phyloP scores from a whole-genome alignment of 805 yeast species.

The Cephaloascus albidus region DNA sequence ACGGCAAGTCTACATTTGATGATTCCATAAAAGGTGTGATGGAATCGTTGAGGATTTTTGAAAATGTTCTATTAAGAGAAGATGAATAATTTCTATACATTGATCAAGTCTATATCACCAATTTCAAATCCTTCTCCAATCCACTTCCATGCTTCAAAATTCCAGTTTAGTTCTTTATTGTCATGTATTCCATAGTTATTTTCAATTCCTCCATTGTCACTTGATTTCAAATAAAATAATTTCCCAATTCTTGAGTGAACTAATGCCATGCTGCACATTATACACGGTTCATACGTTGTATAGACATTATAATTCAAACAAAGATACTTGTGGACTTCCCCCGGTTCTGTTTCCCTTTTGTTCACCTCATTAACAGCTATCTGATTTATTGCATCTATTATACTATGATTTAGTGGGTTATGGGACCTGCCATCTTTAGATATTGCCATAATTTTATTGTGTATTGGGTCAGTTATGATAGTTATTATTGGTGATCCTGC shows the following conservation, averaged over 20 bases:
- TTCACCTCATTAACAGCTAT: conserved; percentile 50
- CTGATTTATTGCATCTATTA: conserved; percentile 58
- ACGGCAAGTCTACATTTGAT: conserved; percentile 10
- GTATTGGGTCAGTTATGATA: conserved; percentile 51
- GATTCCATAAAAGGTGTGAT: conserved; percentile 8
- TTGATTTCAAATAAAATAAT: conserved; percentile 48
- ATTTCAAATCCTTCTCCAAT: conserved; percentile 20
- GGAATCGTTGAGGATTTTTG: conserved; percentile 9
- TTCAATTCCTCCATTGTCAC: conserved; percentile 41
- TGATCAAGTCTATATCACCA: conserved; percentile 1
- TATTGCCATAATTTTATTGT: conserved; percentile 27
- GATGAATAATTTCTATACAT: conserved; percentile 4
- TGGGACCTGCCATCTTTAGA: conserved; percentile 20
- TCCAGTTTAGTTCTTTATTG: conserved; percentile 74
- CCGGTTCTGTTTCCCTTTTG: conserved; percentile 17
- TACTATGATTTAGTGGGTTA: conserved; percentile 62
- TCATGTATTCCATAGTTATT: conserved; percentile 68
- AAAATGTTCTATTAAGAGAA: conserved; percentile 5
- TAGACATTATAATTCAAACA: conserved; percentile 73
- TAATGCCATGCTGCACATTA: conserved; percentile 95
- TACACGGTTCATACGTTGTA: conserved; percentile 92
- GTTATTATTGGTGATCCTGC: conserved; percentile 41
- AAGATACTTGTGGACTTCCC: conserved; percentile 35
- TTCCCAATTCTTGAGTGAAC: conserved; percentile 80
- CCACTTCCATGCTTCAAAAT: conserved; percentile 78